phyloP scores from a whole-genome alignment of 2,329 filamentous ascomycete species.

The Trichophaea hybrida region DNA sequence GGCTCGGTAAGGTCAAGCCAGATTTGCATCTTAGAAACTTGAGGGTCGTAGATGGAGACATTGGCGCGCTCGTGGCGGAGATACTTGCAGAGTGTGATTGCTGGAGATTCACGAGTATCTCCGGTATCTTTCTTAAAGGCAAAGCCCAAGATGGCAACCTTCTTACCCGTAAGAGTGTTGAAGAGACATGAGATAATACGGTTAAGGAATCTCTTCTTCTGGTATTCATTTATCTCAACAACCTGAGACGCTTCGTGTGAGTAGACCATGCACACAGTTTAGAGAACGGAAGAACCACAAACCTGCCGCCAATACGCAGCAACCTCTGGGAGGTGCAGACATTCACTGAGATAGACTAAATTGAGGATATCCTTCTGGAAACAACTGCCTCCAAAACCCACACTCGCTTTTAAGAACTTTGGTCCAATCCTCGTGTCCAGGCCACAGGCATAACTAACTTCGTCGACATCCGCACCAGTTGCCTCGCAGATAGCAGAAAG shows the following conservation, averaged over 20 bases:
- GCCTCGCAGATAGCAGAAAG: constrained; percentile 67
- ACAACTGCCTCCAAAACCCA: constrained; percentile 68
- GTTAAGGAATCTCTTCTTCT: constrained; percentile 52
- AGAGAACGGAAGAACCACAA: background rate
- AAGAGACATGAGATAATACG: constrained; percentile 53
- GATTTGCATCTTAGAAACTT: constrained; percentile 33
- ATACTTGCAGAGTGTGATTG: constrained; percentile 51
- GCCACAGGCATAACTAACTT: constrained; percentile 53
- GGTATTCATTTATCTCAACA: constrained; percentile 62
- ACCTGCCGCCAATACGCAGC: constrained; percentile 56
- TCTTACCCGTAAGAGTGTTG: constrained; percentile 55
- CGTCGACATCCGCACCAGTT: constrained; percentile 60
- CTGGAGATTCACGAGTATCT: constrained; percentile 58
- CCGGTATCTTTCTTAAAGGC: constrained; percentile 69
- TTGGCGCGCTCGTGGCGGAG: constrained; percentile 49
- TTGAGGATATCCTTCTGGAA: constrained; percentile 69
- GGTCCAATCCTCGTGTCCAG: constrained; percentile 57
- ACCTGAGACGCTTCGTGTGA: constrained; percentile 33
- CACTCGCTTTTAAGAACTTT: constrained; percentile 57
- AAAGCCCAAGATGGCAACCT: constrained; percentile 57
- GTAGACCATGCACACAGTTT: background rate
- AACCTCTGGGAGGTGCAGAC: constrained; percentile 54
- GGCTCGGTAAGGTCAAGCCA: constrained; percentile 28
- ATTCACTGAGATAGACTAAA: constrained; percentile 58
- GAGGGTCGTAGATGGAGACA: constrained; percentile 41